Base-by-base conservation (phyloP, 2,329 filamentous ascomycete species). In the Nakataea oryzae region DNA sequence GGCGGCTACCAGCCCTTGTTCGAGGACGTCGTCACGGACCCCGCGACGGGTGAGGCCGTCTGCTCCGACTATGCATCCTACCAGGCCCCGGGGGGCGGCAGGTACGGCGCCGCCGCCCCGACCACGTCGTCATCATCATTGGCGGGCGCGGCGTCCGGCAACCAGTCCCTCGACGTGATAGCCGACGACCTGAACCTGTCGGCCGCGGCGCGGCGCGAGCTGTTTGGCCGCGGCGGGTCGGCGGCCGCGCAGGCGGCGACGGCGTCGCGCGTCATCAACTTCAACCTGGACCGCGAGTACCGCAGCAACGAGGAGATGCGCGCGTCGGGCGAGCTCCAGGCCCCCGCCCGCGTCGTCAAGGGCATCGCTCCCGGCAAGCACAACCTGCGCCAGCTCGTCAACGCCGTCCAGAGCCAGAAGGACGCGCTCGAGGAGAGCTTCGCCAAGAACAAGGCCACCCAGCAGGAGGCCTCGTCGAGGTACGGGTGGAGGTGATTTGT, bases 361-460 rank as follows among this genome's bases (percentile, higher is more conserved):
- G 79, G 87, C 2, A 88, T 96, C 71, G 87, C 90, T 28, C 89
- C 92, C 3, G 90, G 91, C 64, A 97, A 97, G 77, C 92, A 97
- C 75, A 96, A 84, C 69, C 79, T 97, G 73, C 87, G 88, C 70
- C 92, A 96, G 77, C 80, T 97, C 68, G 89, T 97, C 67, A 91
- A 86, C 74, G 89, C 89, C 64, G 93, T 90, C 29, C 86, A 86
- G 67, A 90, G 81, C 65, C 92, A 97, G 75, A 86, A 87, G 71
- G 91, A 96, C 13, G 92, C 91, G 2, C 77, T 97, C 67, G 92
- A 97, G 75, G 93, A 97, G 70, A 93, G 59, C 72, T 97, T 96
- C 78, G 91, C 91, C 26, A 80, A 87, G 67, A 90, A 91, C 7
- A 87, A 84, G 76, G 84, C 82, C 68, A 95, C 93, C 70, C 87